These are phyloP conservation scores for Suillus occidentalis DNA, from an alignment of 768 basidiomycete species.

Conservation along the genomic window DNA sequence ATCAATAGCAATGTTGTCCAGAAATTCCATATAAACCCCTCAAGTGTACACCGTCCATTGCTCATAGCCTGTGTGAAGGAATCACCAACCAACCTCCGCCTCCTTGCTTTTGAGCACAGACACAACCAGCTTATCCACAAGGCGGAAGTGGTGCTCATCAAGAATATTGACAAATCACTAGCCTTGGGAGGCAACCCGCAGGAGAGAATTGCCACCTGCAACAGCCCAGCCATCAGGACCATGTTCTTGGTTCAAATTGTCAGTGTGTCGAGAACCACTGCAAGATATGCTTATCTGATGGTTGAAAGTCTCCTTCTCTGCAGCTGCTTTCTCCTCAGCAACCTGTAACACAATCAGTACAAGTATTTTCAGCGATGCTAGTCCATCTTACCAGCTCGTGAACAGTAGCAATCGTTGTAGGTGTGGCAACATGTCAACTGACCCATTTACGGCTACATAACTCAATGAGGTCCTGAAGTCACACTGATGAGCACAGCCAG, in stretches of 20 bases:
- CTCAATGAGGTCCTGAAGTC: no score
- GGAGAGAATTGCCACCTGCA: constrained; percentile 37
- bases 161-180: constrained; percentile 79
- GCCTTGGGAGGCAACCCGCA: constrained; percentile 73
- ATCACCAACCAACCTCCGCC: constrained; percentile 69
- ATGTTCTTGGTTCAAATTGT: no score
- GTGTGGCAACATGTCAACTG: constrained; percentile 69
- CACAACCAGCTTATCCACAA: constrained; percentile 75
- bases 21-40: constrained; percentile 75
- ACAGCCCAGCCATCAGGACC: constrained; percentile 88
- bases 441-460: constrained; percentile 88
- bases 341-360: constrained; percentile 44
- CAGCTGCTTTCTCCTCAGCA: constrained; percentile 77
- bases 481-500: no score
- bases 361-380: neutral
- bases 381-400: constrained; percentile 60
- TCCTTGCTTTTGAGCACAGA: constrained; percentile 81
- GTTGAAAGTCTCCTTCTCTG: constrained; percentile 58
- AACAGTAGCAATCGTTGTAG: constrained; percentile 85
- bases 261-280: constrained; percentile 66
- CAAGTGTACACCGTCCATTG: constrained; percentile 58
- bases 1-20: constrained; percentile 80
- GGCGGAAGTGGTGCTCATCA: constrained; percentile 53
- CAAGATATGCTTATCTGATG: constrained; percentile 82
- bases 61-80: constrained; percentile 65